Evolutionary conservation across 179 eudicot species (phyloP).

Genomic region (Carnegiea gigantea): DNA sequence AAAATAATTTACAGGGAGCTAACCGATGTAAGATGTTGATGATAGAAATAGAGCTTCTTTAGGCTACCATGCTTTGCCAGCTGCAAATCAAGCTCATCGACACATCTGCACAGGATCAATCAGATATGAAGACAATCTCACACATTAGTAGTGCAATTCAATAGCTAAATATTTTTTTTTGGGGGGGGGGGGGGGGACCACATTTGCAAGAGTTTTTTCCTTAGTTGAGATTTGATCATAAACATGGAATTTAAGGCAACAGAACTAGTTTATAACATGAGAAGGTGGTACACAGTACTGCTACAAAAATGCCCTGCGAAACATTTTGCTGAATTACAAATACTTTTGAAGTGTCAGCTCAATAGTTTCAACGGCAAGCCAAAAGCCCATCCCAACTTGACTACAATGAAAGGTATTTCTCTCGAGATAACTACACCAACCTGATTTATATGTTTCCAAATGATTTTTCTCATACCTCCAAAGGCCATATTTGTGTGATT

Average conservation of each 20-base stretch:
- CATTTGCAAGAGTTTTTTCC: not conserved
- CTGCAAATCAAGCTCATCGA: slow-evolving; percentile 94
- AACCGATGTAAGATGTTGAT: slow-evolving; percentile 95
- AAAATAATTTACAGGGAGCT: slow-evolving; percentile 29
- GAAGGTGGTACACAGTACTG: not conserved
- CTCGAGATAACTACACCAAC: not conserved
- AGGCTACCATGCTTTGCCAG: slow-evolving; percentile 93
- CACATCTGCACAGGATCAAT: slow-evolving; percentile 61
- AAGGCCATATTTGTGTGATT: not conserved
- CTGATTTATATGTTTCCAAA: not conserved
- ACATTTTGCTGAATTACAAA: not conserved
- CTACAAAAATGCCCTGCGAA: not conserved
- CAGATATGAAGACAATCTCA: slow-evolving; percentile 20
- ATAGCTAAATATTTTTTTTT: not conserved
- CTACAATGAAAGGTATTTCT: not conserved
- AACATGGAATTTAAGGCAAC: not conserved
- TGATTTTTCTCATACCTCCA: not conserved
- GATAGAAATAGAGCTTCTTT: slow-evolving; percentile 94
- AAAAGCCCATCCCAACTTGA: too few species aligned
- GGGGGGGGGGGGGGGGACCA: not conserved
- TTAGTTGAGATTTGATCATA: not conserved
- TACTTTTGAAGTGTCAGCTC: too few species aligned
- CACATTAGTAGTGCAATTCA: not conserved
- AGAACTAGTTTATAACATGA: not conserved
- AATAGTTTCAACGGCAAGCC: too few species aligned